phyloP scores from a whole-genome alignment of 768 basidiomycete genomes.

The Xerocomellus intermedius region DNA sequence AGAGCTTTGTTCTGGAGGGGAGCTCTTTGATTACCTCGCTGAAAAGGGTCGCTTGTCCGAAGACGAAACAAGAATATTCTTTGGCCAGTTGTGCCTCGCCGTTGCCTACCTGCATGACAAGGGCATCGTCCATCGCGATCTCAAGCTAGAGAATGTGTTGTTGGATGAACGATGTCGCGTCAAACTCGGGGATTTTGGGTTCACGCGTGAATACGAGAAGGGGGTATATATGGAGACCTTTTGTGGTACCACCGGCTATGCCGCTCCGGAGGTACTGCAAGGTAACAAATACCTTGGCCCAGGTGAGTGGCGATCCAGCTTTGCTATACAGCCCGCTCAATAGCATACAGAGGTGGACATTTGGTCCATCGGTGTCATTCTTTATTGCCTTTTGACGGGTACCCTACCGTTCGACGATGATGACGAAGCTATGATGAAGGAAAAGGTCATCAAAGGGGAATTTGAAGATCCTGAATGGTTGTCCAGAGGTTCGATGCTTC shows the following conservation, averaged over 20 bases:
- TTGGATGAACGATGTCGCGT: constrained; percentile 88
- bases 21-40: constrained; percentile 96
- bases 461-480: constrained; percentile 95
- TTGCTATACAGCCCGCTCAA: constrained; percentile 8
- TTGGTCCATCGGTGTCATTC: constrained; percentile 92
- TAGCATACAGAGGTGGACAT: constrained; percentile 79
- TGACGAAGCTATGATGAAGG: constrained; percentile 78
- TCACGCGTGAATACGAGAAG: constrained; percentile 87
- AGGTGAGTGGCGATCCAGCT: constrained; percentile 46
- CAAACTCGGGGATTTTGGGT: constrained; percentile 94
- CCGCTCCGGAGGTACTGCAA: constrained; percentile 88
- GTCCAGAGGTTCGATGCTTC: constrained; percentile 60
- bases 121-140: constrained; percentile 93
- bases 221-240: constrained; percentile 84
- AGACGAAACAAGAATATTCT: constrained; percentile 81
- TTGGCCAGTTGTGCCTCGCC: constrained; percentile 94
- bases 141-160: constrained; percentile 94
- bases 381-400: constrained; percentile 87
- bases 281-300: constrained; percentile 88
- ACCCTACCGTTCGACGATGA: constrained; percentile 91
- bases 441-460: constrained; percentile 78
- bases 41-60: constrained; percentile 89
- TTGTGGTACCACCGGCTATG: constrained; percentile 94
- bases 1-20: constrained; percentile 95
- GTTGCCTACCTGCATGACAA: constrained; percentile 90